phyloP scores from a whole-genome alignment of 805 yeast genomes.

The Schizosaccharomyces japonicus region DNA sequence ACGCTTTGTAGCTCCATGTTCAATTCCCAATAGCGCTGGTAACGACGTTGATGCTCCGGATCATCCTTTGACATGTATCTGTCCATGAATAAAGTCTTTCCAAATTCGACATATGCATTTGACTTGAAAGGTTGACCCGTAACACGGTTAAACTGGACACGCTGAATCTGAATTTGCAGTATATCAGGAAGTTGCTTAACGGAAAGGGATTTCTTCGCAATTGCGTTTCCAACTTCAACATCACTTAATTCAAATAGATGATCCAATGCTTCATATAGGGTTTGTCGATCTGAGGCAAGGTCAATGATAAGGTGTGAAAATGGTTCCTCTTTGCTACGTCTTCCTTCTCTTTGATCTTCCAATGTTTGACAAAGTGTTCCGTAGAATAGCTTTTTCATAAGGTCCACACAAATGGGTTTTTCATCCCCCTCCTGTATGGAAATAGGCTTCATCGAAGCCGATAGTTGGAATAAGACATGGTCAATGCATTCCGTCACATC shows the following conservation, averaged over 20 bases:
- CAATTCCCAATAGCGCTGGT: constrained; percentile 37
- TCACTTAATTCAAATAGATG: constrained; percentile 52
- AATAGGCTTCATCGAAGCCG: constrained; percentile 56
- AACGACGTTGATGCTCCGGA: constrained; percentile 24
- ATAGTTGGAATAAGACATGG: constrained; percentile 73
- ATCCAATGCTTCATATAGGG: constrained; percentile 77
- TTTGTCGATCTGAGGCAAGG: constrained; percentile 68
- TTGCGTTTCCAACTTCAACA: constrained; percentile 41
- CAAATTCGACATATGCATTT: constrained; percentile 57
- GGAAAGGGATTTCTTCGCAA: constrained; percentile 48
- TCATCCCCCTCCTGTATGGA: not conserved
- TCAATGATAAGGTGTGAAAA: constrained; percentile 48
- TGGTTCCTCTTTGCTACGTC: constrained; percentile 16
- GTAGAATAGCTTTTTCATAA: constrained; percentile 56
- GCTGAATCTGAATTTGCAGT: constrained; percentile 74
- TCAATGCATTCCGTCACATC: constrained; percentile 95
- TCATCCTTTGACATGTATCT: constrained; percentile 51
- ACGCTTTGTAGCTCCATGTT: constrained; percentile 28
- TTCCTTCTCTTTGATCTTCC: constrained; percentile 10
- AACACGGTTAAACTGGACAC: constrained; percentile 71
- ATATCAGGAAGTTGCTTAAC: constrained; percentile 54
- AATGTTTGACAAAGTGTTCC: constrained; percentile 69
- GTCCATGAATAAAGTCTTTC: constrained; percentile 60
- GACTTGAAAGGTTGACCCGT: constrained; percentile 57
- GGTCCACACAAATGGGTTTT: constrained; percentile 32